Percentiles rank a stretch among this genome's conserved stretches.
These are phyloP conservation scores for Salix exigua DNA, from an alignment of 345 rosid species.

Conservation along the genomic window DNA sequence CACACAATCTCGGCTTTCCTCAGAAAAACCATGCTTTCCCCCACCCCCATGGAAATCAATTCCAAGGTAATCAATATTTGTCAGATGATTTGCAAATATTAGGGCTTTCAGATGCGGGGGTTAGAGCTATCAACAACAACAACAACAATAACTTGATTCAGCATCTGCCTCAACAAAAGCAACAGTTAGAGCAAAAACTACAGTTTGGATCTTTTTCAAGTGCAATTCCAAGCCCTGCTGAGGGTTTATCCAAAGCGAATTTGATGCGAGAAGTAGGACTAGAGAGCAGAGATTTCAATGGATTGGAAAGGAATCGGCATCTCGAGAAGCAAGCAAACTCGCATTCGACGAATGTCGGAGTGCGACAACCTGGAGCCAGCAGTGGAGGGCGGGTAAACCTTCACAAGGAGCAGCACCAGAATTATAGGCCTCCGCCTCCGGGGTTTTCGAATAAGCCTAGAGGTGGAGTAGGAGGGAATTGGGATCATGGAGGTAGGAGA, in stretches of 20 bases:
- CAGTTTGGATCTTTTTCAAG: slow-evolving; percentile 59
- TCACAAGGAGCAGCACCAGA: background rate
- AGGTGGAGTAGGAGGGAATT: slow-evolving; percentile 23
- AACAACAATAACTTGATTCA: slow-evolving; percentile 29
- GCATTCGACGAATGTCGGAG: slow-evolving; percentile 32
- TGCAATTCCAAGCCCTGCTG: slow-evolving; percentile 33
- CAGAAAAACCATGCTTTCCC: slow-evolving; percentile 24
- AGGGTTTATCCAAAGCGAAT: slow-evolving; percentile 32
- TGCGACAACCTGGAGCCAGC: slow-evolving; percentile 19
- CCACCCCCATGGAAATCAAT: slow-evolving; percentile 23
- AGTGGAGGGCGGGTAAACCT: slow-evolving; percentile 32
- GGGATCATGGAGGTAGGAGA: slow-evolving; percentile 30
- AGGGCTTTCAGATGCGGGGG: slow-evolving; percentile 38
- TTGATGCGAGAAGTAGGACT: slow-evolving; percentile 22
- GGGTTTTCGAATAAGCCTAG: slow-evolving; percentile 43
- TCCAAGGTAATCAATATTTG: slow-evolving; percentile 10
- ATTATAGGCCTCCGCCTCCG: slow-evolving; percentile 32
- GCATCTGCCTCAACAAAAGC: slow-evolving; percentile 34
- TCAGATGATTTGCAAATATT: slow-evolving; percentile 46
- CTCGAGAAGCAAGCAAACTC: slow-evolving; percentile 25
- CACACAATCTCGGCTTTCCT: slow-evolving; percentile 42
- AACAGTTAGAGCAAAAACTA: slow-evolving; percentile 36
- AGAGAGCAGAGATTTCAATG: slow-evolving; percentile 19
- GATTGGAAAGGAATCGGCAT: slow-evolving; percentile 34
- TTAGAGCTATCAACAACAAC: slow-evolving; percentile 10